phyloP scores from a whole-genome alignment of 441 rosid genomes.

The Corymbia citriodora region DNA sequence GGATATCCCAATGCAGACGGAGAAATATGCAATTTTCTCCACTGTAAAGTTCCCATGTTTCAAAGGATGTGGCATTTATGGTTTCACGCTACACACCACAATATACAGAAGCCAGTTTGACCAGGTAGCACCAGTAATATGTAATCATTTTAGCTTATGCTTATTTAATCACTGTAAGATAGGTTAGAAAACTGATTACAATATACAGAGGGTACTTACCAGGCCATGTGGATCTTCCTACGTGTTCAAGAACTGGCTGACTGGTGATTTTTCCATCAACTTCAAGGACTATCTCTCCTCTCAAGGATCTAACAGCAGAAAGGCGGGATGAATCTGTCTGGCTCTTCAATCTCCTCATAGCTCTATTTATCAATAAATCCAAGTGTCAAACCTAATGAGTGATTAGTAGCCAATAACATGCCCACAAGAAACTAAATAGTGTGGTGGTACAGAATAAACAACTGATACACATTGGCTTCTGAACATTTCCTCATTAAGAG shows the following conservation, averaged over 20 bases:
- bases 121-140: neutral
- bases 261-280: slow-evolving; percentile 87
- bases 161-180: neutral
- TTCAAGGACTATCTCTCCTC: slow-evolving; percentile 79
- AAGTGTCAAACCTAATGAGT: neutral
- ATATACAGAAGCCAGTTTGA: neutral
- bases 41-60: neutral
- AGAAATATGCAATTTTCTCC: neutral
- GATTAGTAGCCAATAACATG: neutral
- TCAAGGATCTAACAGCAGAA: slow-evolving; percentile 48
- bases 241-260: slow-evolving; percentile 95
- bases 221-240: slow-evolving; percentile 91
- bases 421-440: neutral
- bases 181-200: neutral
- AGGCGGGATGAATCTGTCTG: slow-evolving; percentile 81
- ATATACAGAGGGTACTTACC: slow-evolving; percentile 29
- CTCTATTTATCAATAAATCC: slow-evolving; percentile 36
- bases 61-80: neutral
- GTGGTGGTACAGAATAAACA: neutral
- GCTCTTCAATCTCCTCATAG: slow-evolving; percentile 68
- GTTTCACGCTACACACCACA: neutral
- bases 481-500: neutral
- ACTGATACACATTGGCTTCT: neutral
- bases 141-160: neutral
- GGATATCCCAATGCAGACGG: neutral